Evolutionary conservation across 148 eudicot species (phyloP).

Genomic region (Rhododendron williamsianum): DNA sequence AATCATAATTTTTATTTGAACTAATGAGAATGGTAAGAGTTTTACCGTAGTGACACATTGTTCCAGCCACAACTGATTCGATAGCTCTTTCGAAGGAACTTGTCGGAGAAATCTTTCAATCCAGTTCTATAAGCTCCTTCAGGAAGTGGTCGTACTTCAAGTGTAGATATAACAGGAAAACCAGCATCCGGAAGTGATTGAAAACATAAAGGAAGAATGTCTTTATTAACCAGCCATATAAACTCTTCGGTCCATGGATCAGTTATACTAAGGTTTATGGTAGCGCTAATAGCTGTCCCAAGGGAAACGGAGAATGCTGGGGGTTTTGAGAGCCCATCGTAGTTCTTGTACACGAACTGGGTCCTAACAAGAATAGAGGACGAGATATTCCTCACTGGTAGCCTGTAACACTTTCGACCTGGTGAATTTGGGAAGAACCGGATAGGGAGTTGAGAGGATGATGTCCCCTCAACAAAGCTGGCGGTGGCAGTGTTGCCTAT

Average conservation of each 20-base stretch:
- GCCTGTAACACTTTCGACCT: constrained; percentile 53
- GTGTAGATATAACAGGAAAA: constrained; percentile 59
- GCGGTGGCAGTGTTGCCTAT: constrained; percentile 37
- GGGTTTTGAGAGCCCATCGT: constrained; percentile 56
- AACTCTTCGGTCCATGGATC: constrained; percentile 87
- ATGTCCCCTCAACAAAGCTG: constrained; percentile 23
- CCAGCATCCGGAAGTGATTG: constrained; percentile 53
- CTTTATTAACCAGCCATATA: constrained; percentile 49
- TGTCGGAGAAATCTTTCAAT: constrained; percentile 26
- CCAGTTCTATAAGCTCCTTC: constrained; percentile 45
- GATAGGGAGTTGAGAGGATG: constrained; percentile 33
- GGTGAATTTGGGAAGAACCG: constrained; percentile 57
- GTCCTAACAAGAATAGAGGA: constrained; percentile 54
- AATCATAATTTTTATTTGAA: not conserved
- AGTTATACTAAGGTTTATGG: constrained; percentile 43
- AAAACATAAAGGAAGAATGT: constrained; percentile 49
- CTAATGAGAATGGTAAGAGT: not conserved
- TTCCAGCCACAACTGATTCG: constrained; percentile 63
- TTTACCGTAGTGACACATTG: constrained; percentile 50
- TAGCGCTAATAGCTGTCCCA: constrained; percentile 52
- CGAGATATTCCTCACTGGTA: constrained; percentile 42
- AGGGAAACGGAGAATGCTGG: constrained; percentile 62
- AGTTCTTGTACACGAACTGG: constrained; percentile 63
- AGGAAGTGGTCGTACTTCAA: constrained; percentile 76
- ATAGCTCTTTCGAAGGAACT: constrained; percentile 48